Percentiles rank a stretch among this genome's conserved stretches.
Conservation (phyloP, 192 early-diverging fungal genomes). For the Rhizophagus clarus region DNA sequence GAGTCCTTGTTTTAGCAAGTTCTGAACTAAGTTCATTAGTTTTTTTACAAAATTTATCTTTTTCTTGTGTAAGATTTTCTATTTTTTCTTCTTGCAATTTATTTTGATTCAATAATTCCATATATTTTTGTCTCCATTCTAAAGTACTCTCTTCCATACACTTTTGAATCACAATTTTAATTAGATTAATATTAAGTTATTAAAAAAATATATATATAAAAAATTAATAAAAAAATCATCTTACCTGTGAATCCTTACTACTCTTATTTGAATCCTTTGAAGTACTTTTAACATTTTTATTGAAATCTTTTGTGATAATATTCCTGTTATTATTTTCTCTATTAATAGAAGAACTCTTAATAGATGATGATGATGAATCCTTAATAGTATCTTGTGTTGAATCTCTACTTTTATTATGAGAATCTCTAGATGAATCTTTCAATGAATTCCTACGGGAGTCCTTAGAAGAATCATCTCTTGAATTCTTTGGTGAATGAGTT, state of each 20-base stretch:
- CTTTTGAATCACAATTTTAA: not conserved
- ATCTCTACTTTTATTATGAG: not conserved
- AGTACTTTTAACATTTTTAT: not conserved
- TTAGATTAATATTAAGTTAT: not conserved
- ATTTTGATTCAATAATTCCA: not conserved
- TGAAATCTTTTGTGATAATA: not conserved
- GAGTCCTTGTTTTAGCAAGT: not conserved
- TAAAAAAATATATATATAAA: too few species aligned
- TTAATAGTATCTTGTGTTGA: not conserved
- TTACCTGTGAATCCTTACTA: not conserved
- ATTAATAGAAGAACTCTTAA: not conserved
- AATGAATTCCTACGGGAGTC: not conserved
- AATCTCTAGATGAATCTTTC: not conserved
- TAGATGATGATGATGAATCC: not conserved
- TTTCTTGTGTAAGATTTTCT: not conserved
- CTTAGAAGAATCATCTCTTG: not conserved
- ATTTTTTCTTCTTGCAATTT: slow-evolving; percentile 4
- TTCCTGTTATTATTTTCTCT: not conserved
- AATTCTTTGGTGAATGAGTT: not conserved
- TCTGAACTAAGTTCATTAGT: slow-evolving; percentile 2
- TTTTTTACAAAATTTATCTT: not conserved
- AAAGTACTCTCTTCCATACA: not conserved
- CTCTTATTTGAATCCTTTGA: not conserved
- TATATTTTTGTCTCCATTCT: slow-evolving; percentile 16
- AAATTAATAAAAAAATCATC: not conserved